These are phyloP conservation scores for Termitomyces sp. DNA, from an alignment of 768 basidiomycete genomes.

Conservation along the genomic window DNA sequence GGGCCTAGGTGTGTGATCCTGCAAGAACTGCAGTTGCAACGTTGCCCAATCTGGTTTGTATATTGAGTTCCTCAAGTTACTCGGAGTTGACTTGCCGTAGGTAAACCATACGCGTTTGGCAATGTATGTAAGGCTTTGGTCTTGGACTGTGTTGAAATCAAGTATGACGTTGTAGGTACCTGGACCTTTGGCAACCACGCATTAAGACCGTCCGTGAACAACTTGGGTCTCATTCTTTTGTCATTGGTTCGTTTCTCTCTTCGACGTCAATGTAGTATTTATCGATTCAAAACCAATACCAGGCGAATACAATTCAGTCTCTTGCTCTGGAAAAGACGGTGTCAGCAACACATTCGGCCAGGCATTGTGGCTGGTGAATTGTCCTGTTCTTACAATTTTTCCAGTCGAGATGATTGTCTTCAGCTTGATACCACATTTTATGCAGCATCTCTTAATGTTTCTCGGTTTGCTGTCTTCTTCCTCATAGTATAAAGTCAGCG, in stretches of 20 bases:
- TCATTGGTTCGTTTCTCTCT: conserved; percentile 29
- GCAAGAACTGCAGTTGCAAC: conserved; percentile 39
- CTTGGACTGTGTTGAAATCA: neutral
- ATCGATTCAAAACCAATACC: neutral
- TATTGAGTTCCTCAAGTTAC: neutral
- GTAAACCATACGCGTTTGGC: conserved; percentile 49
- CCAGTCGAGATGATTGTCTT: neutral
- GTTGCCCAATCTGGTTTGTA: conserved; percentile 37
- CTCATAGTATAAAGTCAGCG: neutral
- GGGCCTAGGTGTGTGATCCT: conserved; percentile 32
- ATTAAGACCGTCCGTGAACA: conserved; percentile 40
- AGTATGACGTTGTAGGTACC: conserved; percentile 28
- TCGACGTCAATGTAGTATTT: neutral
- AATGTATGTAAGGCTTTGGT: conserved; percentile 23
- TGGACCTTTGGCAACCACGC: conserved; percentile 52
- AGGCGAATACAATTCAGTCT: conserved; percentile 55
- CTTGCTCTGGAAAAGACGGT: conserved; percentile 42
- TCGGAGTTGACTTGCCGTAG: conserved; percentile 18
- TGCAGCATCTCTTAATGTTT: conserved; percentile 43
- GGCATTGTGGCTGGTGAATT: conserved; percentile 41
- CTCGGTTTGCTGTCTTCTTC: conserved; percentile 25
- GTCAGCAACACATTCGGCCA: conserved; percentile 53
- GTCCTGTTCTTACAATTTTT: neutral
- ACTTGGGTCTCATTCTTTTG: conserved; percentile 42
- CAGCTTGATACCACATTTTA: conserved; percentile 42